Base-by-base conservation (phyloP, 164 flowering plant genomes). In the Vitis riparia region DNA sequence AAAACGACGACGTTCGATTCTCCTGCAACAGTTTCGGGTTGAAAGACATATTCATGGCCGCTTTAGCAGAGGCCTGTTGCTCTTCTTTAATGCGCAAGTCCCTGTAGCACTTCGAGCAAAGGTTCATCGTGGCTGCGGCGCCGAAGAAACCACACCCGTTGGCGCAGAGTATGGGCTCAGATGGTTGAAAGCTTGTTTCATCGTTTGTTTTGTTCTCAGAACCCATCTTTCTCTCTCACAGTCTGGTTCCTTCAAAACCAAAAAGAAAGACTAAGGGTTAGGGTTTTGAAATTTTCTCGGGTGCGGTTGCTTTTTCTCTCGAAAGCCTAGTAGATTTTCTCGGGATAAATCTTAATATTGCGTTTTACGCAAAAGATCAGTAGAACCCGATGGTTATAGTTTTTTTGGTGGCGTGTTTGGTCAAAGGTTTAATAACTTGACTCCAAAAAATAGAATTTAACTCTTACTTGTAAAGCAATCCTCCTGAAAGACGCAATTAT, bases 101-200 rank as follows among this genome's bases (percentile, higher is more conserved):
- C 11, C 82, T 30, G 84, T 77, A 83, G 65, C 92, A 88, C 75
- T 88, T 88, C 58, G 92, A 88, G 75, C 92, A 88, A 37, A 86
- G 76, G 8, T 76, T 75, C 75, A 62, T 73, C 63, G 88, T 85
- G 11, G 83, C 75, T 3, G 87, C 70, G 16, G 74, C 63, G 49
- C 90, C 90, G 69, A 85, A 88, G 68, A 88, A 88, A 5, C 88
- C 90, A 57, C 92, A 88, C 2, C 81, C 85, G 73, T 83, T 88
- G 62, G 77, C 82, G 73, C 92, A 88, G 9, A 71, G 85, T n/a
- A 70, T 55, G 10, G 87, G 83, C 71, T 83, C 78, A 8, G 87
- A 62, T 9, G 78, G 72, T 7, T 76, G 71, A 56, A 71, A 72
- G 67, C 85, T 77, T 1, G 85, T 76, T 13, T 70, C 76, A 16